These are phyloP conservation scores for Dendrostoma leiphaemia DNA, from an alignment of 2,329 filamentous ascomycete genomes.

Conservation along the genomic window DNA sequence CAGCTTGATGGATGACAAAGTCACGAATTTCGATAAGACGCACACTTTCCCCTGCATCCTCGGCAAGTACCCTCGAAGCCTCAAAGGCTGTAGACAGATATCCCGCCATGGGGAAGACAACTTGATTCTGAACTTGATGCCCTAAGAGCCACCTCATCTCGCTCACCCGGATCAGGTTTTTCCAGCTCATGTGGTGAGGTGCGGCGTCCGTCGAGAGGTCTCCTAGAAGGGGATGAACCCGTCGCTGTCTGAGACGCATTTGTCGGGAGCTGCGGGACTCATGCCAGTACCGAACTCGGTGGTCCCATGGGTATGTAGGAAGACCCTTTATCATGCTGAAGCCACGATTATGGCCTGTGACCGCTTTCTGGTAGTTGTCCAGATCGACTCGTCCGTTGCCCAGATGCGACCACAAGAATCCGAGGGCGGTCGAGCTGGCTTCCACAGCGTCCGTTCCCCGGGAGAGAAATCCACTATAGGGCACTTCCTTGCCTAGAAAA, in stretches of 20 bases:
- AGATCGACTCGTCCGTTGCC: constrained; percentile 4
- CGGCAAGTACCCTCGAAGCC: too few species aligned
- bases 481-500: constrained; percentile 11
- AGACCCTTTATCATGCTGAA: constrained; percentile 10
- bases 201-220: background rate
- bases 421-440: constrained; percentile 18
- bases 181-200: constrained; percentile 22
- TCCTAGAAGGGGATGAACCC: constrained; percentile 17
- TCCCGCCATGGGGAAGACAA: constrained; percentile 35
- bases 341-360: background rate
- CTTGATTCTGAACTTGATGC: constrained; percentile 31
- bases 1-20: constrained; percentile 20
- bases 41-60: constrained; percentile 2
- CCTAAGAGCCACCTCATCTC: constrained; percentile 38
- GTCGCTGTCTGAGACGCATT: background rate
- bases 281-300: constrained; percentile 10
- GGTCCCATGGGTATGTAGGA: constrained; percentile 18
- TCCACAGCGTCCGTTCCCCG: constrained; percentile 22
- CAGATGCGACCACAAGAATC: constrained; percentile 18
- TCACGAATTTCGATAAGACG: constrained; percentile 22
- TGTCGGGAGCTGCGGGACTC: constrained; percentile 12
- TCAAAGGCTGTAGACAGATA: constrained; percentile 23
- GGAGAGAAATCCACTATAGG: constrained; percentile 24
- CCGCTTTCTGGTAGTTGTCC: background rate
- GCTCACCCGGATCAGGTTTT: constrained; percentile 22